Conservation (phyloP, 371 early-diverging fungal species). For the Basidiobolus meristosporus region DNA sequence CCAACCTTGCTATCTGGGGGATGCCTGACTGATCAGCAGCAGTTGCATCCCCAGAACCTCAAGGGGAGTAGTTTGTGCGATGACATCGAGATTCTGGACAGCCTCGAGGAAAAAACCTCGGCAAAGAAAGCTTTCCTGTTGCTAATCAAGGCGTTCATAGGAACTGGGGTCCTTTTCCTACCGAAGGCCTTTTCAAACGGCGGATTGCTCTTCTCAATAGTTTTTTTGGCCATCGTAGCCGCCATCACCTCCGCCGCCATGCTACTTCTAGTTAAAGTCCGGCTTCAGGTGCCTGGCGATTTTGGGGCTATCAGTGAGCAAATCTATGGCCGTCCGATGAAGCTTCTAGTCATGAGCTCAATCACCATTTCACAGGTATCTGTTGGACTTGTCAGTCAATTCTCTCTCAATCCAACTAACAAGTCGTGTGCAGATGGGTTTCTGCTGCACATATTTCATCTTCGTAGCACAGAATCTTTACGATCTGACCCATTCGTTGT, state of each 20-base stretch:
- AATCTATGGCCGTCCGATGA: constrained; percentile 50
- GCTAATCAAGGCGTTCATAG: constrained; percentile 71
- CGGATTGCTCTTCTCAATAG: constrained; percentile 34
- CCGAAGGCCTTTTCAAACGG: constrained; percentile 51
- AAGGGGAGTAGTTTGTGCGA: no score
- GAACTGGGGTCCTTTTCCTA: constrained; percentile 74
- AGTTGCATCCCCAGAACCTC: no score
- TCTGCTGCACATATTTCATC: constrained; percentile 73
- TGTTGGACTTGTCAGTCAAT: not conserved
- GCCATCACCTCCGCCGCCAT: constrained; percentile 34
- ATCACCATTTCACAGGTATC: constrained; percentile 67
- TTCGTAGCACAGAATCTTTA: constrained; percentile 71
- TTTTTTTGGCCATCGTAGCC: constrained; percentile 27
- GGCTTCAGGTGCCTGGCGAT: constrained; percentile 28
- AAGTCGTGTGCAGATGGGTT: constrained; percentile 59
- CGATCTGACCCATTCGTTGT: constrained; percentile 33
- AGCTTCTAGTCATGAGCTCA: constrained; percentile 42
- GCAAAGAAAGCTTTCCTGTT: constrained; percentile 67
- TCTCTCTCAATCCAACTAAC: no score
- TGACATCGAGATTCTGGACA: no score
- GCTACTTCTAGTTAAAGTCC: constrained; percentile 33
- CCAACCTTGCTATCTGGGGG: no score
- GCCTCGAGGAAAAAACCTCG: constrained; percentile 46
- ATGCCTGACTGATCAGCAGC: no score
- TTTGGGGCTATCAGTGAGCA: constrained; percentile 53